Base-by-base conservation (phyloP, 78 protist genomes). In the Dictyostelium brefeldianum region DNA sequence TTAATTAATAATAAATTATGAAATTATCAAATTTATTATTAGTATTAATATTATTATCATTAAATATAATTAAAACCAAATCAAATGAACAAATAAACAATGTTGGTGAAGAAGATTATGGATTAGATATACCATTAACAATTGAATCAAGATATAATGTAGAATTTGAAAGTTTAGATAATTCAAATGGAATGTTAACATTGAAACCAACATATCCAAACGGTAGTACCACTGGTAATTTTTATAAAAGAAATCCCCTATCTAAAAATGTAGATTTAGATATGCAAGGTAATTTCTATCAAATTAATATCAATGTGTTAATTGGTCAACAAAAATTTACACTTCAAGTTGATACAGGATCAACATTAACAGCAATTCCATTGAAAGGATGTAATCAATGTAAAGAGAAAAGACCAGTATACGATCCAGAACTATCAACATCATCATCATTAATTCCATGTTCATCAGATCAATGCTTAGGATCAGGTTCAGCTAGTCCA, bases 291-390 rank as follows among this genome's bases (percentile, higher is more conserved):
- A 57, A 85, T 50, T 75, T 85, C 9, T 75, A 46, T 20, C 92
- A 85, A 75, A 77, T 85, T 7, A 85, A 85, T 64, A 51, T 81
- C 2, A 73, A 85, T 7, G 51, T 85, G 15, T 7, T 31, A 18
- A 54, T 85, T 75, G 83, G 83, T 47, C 53, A 43, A 5, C 54
- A 57, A 54, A 47, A 65, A 22, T 85, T 85, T 25, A 25, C 41
- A 3, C 57, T 85, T 6, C 92, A 85, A 47, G 92, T 85, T 4
- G 92, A 85, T 50, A 85, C 92, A 75, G 92, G 92, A 25, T 62
- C 78, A 5, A 43, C 83, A 18, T 75, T 85, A 48, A 85, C 78
- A 54, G 92, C 92, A 18, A 77, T 85, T 46, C 92, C 92, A 57
- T 50, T 85, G 77, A 50, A 43, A 20, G 53, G 67, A 10, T 85